Base-by-base conservation (phyloP, 371 early-diverging fungal genomes). In the Synchytrium microbalum region DNA sequence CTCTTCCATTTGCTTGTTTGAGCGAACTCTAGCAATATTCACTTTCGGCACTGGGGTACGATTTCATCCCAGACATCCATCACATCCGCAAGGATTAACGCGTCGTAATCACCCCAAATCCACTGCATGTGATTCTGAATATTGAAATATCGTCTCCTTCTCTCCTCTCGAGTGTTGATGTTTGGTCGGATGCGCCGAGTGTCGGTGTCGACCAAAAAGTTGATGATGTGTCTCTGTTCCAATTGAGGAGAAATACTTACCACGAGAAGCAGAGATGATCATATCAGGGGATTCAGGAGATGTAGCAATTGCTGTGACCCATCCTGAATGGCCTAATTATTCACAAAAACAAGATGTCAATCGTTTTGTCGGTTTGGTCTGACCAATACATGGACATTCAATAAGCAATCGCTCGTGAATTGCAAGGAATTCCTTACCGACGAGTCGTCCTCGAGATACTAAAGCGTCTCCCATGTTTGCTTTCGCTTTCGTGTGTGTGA, bases 271-370 rank as follows among this genome's bases (percentile, higher is more conserved):
- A 62, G 93, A 90, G 79, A 95, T 81, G 65, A 95, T 79, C 81
- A 88, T 88, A 81, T 94, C 90, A 64, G 93, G 92, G 71, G 86
- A 77, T 85, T 93, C 93, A 66, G 88, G 81, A 65, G 92, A 83
- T 77, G 96, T 95, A 75, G 93, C 93, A 69, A 95, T 86, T 75
- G 93, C 86, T 65, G 95, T 95, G 74, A 95, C 92, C 84, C 89
- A 89, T 68, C 80, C 80, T 66, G 71, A 67, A 84, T 92, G 93
- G 73, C 91, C 92, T 82, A 62, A 8, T 27, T 26, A 60, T 38
- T 38, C 46, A 38, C 46, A 5, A 38, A 19, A 19, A 5, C 46
- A 19, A 38, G 46, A 38, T 38, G 5, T 5, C 46, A 38, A 38
- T 38, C 46, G 19, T n/a, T n/a, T n/a, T n/a, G n/a, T n/a, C n/a